Evolutionary conservation across 2,329 filamentous ascomycete species (phyloP), one percentile per base, ranked within the genome.

Genomic region (Monosporascus sp.): DNA sequence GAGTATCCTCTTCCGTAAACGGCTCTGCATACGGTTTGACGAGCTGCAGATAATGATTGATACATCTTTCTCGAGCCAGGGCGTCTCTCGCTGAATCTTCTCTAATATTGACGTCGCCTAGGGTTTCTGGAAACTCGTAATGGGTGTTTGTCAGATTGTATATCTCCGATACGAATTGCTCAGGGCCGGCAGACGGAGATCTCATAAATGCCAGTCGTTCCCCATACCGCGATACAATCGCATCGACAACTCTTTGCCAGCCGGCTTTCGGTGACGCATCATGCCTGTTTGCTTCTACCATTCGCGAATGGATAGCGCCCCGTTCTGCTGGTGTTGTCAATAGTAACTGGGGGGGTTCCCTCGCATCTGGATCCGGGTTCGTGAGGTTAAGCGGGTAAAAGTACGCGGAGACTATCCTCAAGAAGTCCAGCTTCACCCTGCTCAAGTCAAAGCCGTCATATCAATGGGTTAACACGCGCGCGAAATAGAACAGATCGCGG

Each of bases 191-290:
- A 5, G 52, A 46, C 5, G 43, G 5, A 16, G 43, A 46, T 46
- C 7, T 52, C 17, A 63, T 56, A n/a, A 65, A 55, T 11, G 44
- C 48, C 35, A 85, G 66, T n/a, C 75, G 68, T 37, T 73, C 64
- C 3, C 74, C 73, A 61, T 84, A 85, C 4, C 80, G 72, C 7
- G 68, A 63, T 4, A 83, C 70, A n/a, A 84, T 70, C 74, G 81
- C 75, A 56, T 85, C 81, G 1, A 74, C 70, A 3, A 81, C 67
- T 0, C 66, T 70, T 61, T 84, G 82, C 82, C 81, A 85, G 58
- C 83, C 63, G 46, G 69, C 51, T 62, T 55, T 1, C 22, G 14
- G 20, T 55, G 19, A 51, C 22, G 35, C 2, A 40, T 63, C 63
- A 7, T 63, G 55, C 49, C 2, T 71, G 45, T 2, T 49, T 8